Conservation (phyloP, 202 grass and related monocot genomes). For the Cymbopogon flexuosus region DNA sequence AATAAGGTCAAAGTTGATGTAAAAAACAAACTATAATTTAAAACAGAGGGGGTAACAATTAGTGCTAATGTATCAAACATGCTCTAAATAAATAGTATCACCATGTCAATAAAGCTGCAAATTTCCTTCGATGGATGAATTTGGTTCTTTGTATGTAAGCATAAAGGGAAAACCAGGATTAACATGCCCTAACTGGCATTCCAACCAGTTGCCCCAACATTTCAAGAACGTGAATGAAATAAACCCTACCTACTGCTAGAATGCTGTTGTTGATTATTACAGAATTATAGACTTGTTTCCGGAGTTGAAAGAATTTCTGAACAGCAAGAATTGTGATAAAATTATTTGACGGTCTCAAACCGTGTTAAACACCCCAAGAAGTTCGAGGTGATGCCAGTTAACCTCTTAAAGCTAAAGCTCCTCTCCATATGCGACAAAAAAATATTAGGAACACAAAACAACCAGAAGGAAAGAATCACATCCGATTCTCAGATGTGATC, state of each 20-base stretch:
- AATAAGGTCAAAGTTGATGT: too few species aligned
- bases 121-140: background rate
- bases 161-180: background rate
- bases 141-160: background rate
- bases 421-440: slow-evolving; percentile 38
- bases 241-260: slow-evolving; percentile 23
- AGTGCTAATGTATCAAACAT: background rate
- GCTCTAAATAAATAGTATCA: background rate
- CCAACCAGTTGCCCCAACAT: background rate
- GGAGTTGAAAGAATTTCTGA: slow-evolving; percentile 29
- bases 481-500: slow-evolving; percentile 59
- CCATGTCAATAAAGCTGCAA: background rate
- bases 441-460: slow-evolving; percentile 15
- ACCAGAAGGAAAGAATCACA: slow-evolving; percentile 18
- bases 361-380: slow-evolving; percentile 24
- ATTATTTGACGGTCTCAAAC: slow-evolving; percentile 44
- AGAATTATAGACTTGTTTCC: background rate
- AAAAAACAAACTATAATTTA: too few species aligned
- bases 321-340: slow-evolving; percentile 24
- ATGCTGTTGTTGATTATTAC: slow-evolving; percentile 33
- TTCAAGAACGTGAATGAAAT: slow-evolving; percentile 30
- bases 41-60: background rate
- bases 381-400: slow-evolving; percentile 34
- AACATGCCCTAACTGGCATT: background rate
- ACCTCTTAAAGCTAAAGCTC: slow-evolving; percentile 43